Conservation (phyloP, 2,329 filamentous ascomycete species). For the Penicillium capsulatum region DNA sequence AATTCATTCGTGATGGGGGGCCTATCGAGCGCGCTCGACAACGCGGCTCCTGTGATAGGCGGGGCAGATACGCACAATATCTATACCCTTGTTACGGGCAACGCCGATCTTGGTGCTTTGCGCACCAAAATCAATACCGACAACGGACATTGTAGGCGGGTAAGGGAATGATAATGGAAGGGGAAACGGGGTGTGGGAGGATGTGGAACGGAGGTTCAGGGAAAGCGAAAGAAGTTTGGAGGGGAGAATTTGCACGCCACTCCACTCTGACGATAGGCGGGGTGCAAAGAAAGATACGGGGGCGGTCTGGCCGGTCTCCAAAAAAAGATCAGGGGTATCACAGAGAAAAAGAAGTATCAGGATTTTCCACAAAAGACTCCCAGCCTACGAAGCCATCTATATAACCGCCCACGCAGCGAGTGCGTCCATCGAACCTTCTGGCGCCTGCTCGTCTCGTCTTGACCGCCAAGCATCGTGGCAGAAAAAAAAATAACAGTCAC, state of each 20-base stretch:
- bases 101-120: slow-evolving; percentile 97
- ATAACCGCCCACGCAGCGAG: slow-evolving; percentile 10
- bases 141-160: slow-evolving; percentile 54
- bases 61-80: slow-evolving; percentile 72
- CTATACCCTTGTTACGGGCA: slow-evolving; percentile 96
- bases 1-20: slow-evolving; percentile 4
- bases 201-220: slow-evolving; percentile 20
- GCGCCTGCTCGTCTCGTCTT: slow-evolving; percentile 27
- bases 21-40: not conserved
- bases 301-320: slow-evolving; percentile 21
- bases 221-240: slow-evolving; percentile 23
- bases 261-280: slow-evolving; percentile 33
- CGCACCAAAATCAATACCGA: slow-evolving; percentile 90
- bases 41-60: slow-evolving; percentile 9
- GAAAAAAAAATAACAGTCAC: not conserved
- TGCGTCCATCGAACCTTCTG: slow-evolving; percentile 39
- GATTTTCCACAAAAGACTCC: no score
- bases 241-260: slow-evolving; percentile 41
- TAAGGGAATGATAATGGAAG: slow-evolving; percentile 15
- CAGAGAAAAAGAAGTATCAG: not conserved
- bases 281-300: slow-evolving; percentile 24
- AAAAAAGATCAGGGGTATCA: not conserved
- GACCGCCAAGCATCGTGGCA: slow-evolving; percentile 25
- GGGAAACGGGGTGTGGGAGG: slow-evolving; percentile 19
- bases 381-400: no score